Evolutionary conservation across 2,329 filamentous ascomycete species (phyloP), one percentile per base, ranked within the genome.

Genomic region (Pseudocercospora fijiensis): DNA sequence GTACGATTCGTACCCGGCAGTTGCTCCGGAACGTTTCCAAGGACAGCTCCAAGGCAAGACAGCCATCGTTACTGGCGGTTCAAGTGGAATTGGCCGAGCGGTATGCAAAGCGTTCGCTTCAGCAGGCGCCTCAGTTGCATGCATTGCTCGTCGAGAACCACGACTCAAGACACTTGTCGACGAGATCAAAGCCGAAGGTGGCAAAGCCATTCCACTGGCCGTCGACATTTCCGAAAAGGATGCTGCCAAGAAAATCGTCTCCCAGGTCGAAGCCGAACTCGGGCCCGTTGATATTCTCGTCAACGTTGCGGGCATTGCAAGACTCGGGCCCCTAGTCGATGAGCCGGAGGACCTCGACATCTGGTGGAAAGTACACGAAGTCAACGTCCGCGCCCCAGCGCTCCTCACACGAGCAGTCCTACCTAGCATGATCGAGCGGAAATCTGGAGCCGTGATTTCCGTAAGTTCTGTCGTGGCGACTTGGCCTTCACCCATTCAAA

Each of bases 21-120:
- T 53, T n/a, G 49, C 49, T 18, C 49, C 49, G 24, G 49, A 16
- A 53, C 24, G 26, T 1, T 53, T 53, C 11, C 22, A 26, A 53
- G 49, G 49, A 53, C 49, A 53, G 8, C 49, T 53, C 24, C 10
- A 96, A 73, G 90, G 88, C 66, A 90, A 88, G 75, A 89, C 92
- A 10, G 91, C 87, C 37, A 83, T 96, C 49, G 89, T 97, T 45
- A 97, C 93, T 0, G 94, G 94, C 57, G 93, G 92, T 71, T 92
- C 92, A 22, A 85, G 92, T 73, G 93, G 93, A 1, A 80, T 97
- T 63, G 93, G 94, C 18, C 82, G 96, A 65, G 92, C 95, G 66
- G 96, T 96, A 87, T 90, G 89, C 41, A 91, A 96, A 79, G 92
- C 90, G 49, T 86, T 96, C 76, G 90, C 96, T 61, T 89, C 91